Base-by-base conservation (phyloP, 371 early-diverging fungal species). In the Apophysomyces elegans region DNA sequence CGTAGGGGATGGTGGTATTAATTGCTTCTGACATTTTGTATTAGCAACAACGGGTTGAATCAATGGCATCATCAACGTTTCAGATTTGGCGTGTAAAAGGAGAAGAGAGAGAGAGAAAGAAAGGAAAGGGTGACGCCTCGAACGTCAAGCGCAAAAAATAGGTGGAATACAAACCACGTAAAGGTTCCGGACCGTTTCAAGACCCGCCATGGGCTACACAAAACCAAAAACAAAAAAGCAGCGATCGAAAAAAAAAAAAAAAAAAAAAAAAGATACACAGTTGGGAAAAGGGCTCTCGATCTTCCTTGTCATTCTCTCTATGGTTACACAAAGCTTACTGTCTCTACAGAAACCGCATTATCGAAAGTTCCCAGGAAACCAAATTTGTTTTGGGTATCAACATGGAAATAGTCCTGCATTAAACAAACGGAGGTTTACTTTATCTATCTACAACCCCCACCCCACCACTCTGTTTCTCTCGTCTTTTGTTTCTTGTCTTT, bases 291-390 rank as follows among this genome's bases (percentile, higher is more conserved):
- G 32, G 21, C 21, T 50, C 21, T 50, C 21, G 21, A 21, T 21
- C 21, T 21, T 50, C 54, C 21, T 50, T n/a, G n/a, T 21, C n/a
- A 21, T n/a, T 21, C 5, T 16, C 9, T 50, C 21, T 21, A 26
- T 50, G 16, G 54, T 50, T 50, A 50, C 54, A 50, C 54, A 50
- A 21, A 11, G 32, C 32, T 50, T 21, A 21, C 54, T 26, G 21
- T 21, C 54, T 50, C 54, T 26, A 50, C 54, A 50, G 54, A 50
- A 50, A 50, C 54, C 32, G 9, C 54, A 21, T 21, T 50, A 21
- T 50, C 54, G 54, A 50, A 50, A 9, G 54, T 50, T 50, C 54
- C 54, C 54, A 21, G 18, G 54, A 26, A 26, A 26, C 32, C 32
- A 26, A 26, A 26, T 26, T 2, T 26, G 2, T 26, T 26, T 26